Percentiles rank a stretch among this genome's conserved stretches.
Evolutionary conservation across 352 stramenopile genomes (phyloP).

Genomic region (Thraustochytrium sp.): DNA sequence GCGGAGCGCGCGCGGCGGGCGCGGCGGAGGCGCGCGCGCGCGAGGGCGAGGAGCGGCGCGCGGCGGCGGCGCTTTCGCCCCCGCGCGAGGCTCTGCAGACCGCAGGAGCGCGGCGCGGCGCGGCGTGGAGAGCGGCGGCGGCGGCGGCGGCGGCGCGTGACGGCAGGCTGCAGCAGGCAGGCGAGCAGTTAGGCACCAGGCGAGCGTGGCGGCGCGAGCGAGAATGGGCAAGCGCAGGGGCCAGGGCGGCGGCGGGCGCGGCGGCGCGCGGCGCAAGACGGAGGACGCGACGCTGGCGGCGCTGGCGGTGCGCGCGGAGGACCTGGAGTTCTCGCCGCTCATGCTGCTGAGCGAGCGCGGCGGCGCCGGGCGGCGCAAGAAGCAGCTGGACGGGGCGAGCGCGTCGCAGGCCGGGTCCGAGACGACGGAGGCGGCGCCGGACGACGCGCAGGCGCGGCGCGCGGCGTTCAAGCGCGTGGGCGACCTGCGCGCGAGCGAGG

Average conservation of each 20-base stretch:
- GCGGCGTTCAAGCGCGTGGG: background rate
- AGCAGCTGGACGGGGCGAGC: background rate
- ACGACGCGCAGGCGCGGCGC: background rate
- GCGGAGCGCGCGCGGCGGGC: background rate
- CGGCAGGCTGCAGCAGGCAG: background rate
- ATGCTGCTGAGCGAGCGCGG: background rate
- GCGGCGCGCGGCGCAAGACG: too few species aligned
- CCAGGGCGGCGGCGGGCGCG: background rate
- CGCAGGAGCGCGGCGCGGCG: too few species aligned
- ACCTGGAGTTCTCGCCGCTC: constrained; percentile 1
- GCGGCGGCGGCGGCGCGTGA: background rate
- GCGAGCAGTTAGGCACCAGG: background rate
- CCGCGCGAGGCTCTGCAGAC: too few species aligned
- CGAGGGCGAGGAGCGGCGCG: too few species aligned
- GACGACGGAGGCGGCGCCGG: background rate
- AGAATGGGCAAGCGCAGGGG: background rate
- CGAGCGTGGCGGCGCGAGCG: background rate
- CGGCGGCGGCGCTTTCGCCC: too few species aligned
- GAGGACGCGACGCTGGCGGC: background rate
- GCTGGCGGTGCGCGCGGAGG: background rate
- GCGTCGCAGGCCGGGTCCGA: background rate
- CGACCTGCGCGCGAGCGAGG: background rate
- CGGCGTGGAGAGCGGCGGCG: background rate
- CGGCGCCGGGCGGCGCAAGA: background rate
- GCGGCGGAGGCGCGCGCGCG: too few species aligned